phyloP scores from a whole-genome alignment of 371 early-diverging fungal genomes.

The Parasitella parasitica region DNA sequence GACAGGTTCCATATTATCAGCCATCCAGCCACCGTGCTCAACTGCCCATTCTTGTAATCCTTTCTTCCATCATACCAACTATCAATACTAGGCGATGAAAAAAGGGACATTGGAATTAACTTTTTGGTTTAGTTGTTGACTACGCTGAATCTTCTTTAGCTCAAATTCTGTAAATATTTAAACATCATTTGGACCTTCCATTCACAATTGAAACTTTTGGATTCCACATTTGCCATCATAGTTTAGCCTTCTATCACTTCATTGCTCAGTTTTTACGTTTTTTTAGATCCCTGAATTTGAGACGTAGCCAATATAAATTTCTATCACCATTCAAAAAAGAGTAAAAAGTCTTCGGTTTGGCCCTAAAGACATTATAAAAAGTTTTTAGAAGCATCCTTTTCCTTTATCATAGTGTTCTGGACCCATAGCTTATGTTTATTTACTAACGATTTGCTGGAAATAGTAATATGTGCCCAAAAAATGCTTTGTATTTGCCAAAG shows the following conservation, averaged over 20 bases:
- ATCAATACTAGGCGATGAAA: too few relatives aligned
- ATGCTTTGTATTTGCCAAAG: not conserved
- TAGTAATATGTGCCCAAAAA: not conserved
- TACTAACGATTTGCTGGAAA: not conserved
- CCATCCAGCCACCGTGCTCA: not conserved
- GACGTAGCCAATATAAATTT: not conserved
- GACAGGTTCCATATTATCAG: not conserved
- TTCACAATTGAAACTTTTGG: not conserved
- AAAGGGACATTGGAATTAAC: too few relatives aligned
- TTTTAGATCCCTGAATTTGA: not conserved
- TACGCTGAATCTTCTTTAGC: too few relatives aligned
- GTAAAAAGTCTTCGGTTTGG: not conserved
- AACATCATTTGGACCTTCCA: not conserved
- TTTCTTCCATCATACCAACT: too few relatives aligned
- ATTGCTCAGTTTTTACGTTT: not conserved
- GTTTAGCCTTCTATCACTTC: not conserved
- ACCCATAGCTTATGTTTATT: not conserved
- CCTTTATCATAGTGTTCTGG: not conserved
- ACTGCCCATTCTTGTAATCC: not conserved
- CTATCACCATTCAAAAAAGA: not conserved
- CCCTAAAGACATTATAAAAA: not conserved
- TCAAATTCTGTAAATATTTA: too few relatives aligned
- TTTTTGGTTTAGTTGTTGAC: too few relatives aligned
- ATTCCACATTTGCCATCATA: not conserved
- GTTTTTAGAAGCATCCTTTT: not conserved